These are phyloP conservation scores for Testicularia cyperi DNA, from an alignment of 1,284 basidiomycete genomes.

Conservation along the genomic window DNA sequence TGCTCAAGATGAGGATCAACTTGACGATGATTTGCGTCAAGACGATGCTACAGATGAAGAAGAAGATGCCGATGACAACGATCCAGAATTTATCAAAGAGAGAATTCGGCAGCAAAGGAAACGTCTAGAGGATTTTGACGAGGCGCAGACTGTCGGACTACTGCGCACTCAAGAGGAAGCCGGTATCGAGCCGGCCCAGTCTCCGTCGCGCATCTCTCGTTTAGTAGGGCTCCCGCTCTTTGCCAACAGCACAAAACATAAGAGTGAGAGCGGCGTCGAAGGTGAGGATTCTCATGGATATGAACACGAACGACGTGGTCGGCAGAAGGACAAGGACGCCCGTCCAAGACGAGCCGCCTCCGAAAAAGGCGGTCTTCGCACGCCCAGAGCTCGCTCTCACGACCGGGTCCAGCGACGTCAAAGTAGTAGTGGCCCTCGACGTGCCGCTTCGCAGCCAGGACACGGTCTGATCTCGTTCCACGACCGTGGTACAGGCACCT, in stretches of 20 bases:
- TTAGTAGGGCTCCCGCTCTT: constrained; percentile 22
- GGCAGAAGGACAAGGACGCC: no score
- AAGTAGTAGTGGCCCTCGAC: no score
- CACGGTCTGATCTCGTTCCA: no score
- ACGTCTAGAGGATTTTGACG: constrained; percentile 26
- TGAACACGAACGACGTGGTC: background rate
- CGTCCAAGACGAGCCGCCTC: background rate
- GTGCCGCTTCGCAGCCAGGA: no score
- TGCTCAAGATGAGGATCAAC: background rate
- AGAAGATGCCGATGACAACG: constrained; percentile 21
- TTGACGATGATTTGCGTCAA: background rate
- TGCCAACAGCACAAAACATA: background rate
- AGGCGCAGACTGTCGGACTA: constrained; percentile 25
- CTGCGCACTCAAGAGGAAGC: constrained; percentile 28
- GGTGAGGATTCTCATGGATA: background rate
- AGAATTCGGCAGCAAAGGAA: constrained; percentile 23
- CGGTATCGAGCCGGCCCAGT: constrained; percentile 14
- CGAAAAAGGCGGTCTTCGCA: no score
- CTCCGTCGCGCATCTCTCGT: constrained; percentile 8
- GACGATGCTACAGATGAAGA: background rate
- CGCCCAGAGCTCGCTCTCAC: no score
- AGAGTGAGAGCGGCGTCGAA: background rate
- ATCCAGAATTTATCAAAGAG: constrained; percentile 4
- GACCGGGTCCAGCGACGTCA: no score
- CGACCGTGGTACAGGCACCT: no score